A percentile compares a stretch with the other conserved stretches of the same genome.
Conservation (phyloP, 208 protist genomes). For the Trypanosoma caninum region DNA sequence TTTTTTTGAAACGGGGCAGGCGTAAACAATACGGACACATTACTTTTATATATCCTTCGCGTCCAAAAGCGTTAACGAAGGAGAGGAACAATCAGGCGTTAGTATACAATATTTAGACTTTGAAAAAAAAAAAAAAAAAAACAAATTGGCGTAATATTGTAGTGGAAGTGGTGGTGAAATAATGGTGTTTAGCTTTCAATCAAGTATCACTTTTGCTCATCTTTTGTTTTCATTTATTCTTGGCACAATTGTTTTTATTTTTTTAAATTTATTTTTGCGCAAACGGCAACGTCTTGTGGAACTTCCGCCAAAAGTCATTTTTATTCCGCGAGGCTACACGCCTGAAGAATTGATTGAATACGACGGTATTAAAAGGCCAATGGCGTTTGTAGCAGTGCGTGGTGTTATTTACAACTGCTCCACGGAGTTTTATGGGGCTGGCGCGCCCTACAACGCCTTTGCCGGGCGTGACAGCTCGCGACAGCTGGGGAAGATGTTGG, state of each 20-base stretch:
- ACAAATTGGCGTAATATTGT: not conserved
- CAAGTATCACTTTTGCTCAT: conserved; percentile 14
- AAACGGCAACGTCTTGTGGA: conserved; percentile 43
- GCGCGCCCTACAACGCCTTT: conserved; percentile 82
- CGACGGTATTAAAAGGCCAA: conserved; percentile 57
- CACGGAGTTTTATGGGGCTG: conserved; percentile 71
- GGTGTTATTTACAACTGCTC: conserved; percentile 84
- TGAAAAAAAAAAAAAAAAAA: not conserved
- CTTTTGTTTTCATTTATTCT: conserved; percentile 21
- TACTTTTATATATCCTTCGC: not conserved
- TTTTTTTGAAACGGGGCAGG: too few species aligned
- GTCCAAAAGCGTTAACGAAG: not conserved
- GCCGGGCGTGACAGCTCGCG: conserved; percentile 82
- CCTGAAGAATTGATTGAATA: conserved; percentile 75
- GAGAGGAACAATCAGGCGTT: not conserved
- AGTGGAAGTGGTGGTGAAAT: not conserved
- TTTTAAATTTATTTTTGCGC: conserved; percentile 24
- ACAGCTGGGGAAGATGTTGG: conserved; percentile 79
- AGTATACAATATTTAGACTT: not conserved
- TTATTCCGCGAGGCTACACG: conserved; percentile 77
- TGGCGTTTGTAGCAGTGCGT: conserved; percentile 77
- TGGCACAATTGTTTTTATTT: conserved; percentile 10
- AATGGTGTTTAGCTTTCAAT: conserved; percentile 12
- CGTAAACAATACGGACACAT: too few species aligned
- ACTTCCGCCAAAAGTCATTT: conserved; percentile 31